These are phyloP conservation scores for Lodderomyces margitis DNA, from an alignment of 1,139 yeast species.

Conservation along the genomic window DNA sequence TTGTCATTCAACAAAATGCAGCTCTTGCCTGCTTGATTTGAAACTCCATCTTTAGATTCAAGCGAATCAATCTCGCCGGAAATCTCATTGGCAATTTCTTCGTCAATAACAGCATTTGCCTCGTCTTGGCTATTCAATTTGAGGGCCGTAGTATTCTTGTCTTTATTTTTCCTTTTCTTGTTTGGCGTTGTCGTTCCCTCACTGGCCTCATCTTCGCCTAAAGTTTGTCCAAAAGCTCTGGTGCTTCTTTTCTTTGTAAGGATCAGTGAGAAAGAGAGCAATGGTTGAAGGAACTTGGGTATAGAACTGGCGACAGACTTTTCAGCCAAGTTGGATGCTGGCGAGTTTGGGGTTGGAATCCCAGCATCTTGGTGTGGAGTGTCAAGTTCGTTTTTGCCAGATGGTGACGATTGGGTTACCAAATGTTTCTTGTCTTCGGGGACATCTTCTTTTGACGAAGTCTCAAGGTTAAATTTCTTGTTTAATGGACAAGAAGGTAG, in stretches of 20 bases:
- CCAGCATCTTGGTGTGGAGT: slow-evolving; percentile 1
- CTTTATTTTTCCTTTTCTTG: not conserved
- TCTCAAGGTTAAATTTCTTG: no score
- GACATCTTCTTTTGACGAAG: no score
- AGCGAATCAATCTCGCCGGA: not conserved
- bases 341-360: slow-evolving; percentile 14
- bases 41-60: slow-evolving; percentile 13
- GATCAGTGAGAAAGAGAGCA: slow-evolving; percentile 22
- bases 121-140: not conserved
- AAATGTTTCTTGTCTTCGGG: not conserved
- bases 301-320: slow-evolving; percentile 13
- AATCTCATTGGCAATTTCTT: not conserved
- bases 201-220: slow-evolving; percentile 1
- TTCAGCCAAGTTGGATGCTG: slow-evolving; percentile 9
- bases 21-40: slow-evolving; percentile 19
- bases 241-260: slow-evolving; percentile 9
- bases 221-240: no score
- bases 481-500: not conserved
- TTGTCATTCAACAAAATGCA: slow-evolving; percentile 21
- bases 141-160: not conserved
- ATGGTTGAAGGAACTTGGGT: slow-evolving; percentile 28
- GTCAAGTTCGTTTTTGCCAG: not conserved
- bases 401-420: not conserved
- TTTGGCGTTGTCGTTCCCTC: not conserved
- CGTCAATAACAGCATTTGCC: not conserved